phyloP scores from a whole-genome alignment of 352 stramenopile genomes.

The Pythium diclinum region DNA sequence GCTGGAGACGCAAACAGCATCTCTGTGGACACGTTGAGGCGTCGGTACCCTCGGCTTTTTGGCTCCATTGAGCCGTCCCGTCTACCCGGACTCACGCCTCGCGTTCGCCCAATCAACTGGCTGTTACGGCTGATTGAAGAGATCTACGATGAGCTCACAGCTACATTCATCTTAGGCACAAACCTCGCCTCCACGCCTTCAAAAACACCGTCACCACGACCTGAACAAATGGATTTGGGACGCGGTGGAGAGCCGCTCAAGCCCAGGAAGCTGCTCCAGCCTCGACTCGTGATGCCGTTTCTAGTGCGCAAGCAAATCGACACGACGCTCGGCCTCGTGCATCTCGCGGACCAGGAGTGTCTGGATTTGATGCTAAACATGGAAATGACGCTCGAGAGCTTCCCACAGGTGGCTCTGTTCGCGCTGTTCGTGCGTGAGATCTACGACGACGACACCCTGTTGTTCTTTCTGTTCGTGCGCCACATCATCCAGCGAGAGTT shows the following conservation, averaged over 20 bases:
- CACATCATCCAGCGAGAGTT: slow-evolving; percentile 45
- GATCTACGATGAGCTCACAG: slow-evolving; percentile 54
- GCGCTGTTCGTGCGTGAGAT: slow-evolving; percentile 66
- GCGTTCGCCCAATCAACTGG: slow-evolving; percentile 56
- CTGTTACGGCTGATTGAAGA: slow-evolving; percentile 59
- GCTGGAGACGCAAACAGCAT: slow-evolving; percentile 8
- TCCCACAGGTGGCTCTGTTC: slow-evolving; percentile 53
- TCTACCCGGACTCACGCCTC: slow-evolving; percentile 21
- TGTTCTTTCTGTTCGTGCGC: slow-evolving; percentile 64
- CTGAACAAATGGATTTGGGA: slow-evolving; percentile 6
- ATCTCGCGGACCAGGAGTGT: slow-evolving; percentile 68
- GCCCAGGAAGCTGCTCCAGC: slow-evolving; percentile 12
- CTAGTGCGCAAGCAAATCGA: slow-evolving; percentile 55
- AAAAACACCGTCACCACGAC: neutral
- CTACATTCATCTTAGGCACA: slow-evolving; percentile 19
- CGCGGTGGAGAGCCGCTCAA: neutral
- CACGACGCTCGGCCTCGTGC: slow-evolving; percentile 42
- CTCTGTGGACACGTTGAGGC: slow-evolving; percentile 30
- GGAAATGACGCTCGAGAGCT: slow-evolving; percentile 42
- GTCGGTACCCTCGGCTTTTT: slow-evolving; percentile 54
- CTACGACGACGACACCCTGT: slow-evolving; percentile 53
- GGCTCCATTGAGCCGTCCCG: slow-evolving; percentile 30
- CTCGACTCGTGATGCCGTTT: slow-evolving; percentile 46
- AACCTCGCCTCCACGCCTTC: neutral
- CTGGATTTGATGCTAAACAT: slow-evolving; percentile 72